Evolutionary conservation across 345 rosid species (phyloP).

Genomic region (Hibiscus syriacus): DNA sequence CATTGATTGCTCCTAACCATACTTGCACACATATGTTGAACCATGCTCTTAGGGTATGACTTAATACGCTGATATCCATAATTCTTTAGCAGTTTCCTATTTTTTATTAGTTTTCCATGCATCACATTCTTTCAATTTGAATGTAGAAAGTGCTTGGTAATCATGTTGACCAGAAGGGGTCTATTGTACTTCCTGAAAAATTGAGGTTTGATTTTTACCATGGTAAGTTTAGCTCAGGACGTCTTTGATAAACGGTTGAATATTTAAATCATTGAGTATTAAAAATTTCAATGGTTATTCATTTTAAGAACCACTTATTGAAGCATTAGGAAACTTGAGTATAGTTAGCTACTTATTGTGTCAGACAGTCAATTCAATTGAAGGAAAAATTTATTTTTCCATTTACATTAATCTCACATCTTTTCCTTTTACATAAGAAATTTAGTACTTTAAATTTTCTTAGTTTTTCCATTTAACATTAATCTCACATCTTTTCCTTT

Average conservation of each 20-base stretch:
- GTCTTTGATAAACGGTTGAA: background rate
- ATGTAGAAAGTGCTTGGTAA: constrained; percentile 84
- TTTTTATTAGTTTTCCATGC: background rate
- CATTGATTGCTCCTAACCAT: constrained; percentile 88
- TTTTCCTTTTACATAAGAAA: too few relatives aligned
- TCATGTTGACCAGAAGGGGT: constrained; percentile 98
- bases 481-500: background rate
- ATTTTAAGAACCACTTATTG: background rate
- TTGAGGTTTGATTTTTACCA: constrained; percentile 96
- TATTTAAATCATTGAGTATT: background rate
- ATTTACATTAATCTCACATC: too few relatives aligned
- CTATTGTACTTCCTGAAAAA: constrained; percentile 94
- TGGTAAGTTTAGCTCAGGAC: constrained; percentile 35
- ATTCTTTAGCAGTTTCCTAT: background rate
- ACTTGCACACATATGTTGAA: constrained; percentile 97
- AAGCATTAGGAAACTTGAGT: background rate
- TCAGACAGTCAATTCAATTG: background rate
- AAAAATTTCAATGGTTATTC: background rate
- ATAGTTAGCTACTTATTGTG: background rate
- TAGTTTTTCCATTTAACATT: too few relatives aligned
- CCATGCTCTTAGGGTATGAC: constrained; percentile 67
- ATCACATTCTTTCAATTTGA: constrained; percentile 9
- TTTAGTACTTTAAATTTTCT: too few relatives aligned
- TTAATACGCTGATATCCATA: background rate
- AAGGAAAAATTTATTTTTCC: background rate